Evolutionary conservation across 306 rosid species (phyloP).

Genomic region (Pueraria montana): DNA sequence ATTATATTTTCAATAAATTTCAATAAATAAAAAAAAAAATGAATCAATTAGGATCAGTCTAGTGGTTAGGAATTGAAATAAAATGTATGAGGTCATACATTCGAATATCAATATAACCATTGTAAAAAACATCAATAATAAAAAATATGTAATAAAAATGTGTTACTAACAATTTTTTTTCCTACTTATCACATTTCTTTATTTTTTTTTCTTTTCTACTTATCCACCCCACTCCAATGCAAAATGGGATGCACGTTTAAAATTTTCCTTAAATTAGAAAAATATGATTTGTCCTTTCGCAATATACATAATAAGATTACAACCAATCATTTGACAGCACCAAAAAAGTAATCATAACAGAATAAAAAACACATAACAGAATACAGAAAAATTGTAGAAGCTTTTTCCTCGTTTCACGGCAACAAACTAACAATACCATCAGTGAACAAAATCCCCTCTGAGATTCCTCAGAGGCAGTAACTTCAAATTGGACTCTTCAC

Average conservation of each 20-base stretch:
- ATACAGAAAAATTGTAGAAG: neutral
- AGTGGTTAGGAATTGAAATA: no score
- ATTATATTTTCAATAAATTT: neutral
- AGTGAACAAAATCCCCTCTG: neutral
- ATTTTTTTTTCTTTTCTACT: neutral
- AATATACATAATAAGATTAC: neutral
- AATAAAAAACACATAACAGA: neutral
- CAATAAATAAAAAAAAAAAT: no score
- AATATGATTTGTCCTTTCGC: neutral
- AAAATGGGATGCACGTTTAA: neutral
- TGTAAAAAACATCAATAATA: no score
- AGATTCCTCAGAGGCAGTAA: neutral
- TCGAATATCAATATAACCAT: no score
- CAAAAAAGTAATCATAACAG: neutral
- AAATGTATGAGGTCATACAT: no score
- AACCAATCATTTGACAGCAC: neutral
- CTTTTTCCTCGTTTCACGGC: neutral
- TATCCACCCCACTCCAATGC: neutral
- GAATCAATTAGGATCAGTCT: no score
- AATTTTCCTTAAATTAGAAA: neutral
- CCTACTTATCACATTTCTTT: neutral
- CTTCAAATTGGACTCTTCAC: no score
- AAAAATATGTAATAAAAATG: neutral
- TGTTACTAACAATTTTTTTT: neutral
- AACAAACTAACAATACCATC: neutral